Evolutionary conservation across 148 eudicot species (phyloP).

Genomic region (Vaccinium darrowii): DNA sequence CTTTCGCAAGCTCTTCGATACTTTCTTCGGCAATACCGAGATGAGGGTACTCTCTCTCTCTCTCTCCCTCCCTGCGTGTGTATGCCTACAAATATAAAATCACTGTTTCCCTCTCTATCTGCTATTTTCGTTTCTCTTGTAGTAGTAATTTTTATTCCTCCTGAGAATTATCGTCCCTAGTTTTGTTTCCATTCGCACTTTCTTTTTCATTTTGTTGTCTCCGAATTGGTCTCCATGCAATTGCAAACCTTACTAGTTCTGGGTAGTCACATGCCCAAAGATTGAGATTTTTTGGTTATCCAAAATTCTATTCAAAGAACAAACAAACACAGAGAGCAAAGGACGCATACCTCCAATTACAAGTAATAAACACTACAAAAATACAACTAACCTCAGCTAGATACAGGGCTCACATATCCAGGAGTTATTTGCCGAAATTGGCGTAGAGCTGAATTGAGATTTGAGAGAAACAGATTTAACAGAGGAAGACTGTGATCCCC

Average conservation of each 20-base stretch:
- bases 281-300: neutral
- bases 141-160: neutral
- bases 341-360: neutral
- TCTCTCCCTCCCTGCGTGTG: neutral
- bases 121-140: neutral
- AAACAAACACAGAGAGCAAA: neutral
- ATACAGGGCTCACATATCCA: neutral
- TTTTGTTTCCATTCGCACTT: neutral
- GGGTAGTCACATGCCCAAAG: neutral
- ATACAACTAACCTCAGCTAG: neutral
- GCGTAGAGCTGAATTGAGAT: too few species aligned
- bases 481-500: neutral
- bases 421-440: neutral
- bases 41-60: constrained; percentile 55
- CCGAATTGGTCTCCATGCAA: neutral
- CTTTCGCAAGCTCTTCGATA: constrained; percentile 91
- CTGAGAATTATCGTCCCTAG: neutral
- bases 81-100: neutral
- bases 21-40: constrained; percentile 95
- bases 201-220: neutral
- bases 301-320: neutral
- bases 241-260: neutral
- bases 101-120: neutral
- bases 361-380: neutral
- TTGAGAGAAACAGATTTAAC: too few species aligned